Conservation (phyloP, 2,329 filamentous ascomycete genomes). For the Seiridium unicorne region DNA sequence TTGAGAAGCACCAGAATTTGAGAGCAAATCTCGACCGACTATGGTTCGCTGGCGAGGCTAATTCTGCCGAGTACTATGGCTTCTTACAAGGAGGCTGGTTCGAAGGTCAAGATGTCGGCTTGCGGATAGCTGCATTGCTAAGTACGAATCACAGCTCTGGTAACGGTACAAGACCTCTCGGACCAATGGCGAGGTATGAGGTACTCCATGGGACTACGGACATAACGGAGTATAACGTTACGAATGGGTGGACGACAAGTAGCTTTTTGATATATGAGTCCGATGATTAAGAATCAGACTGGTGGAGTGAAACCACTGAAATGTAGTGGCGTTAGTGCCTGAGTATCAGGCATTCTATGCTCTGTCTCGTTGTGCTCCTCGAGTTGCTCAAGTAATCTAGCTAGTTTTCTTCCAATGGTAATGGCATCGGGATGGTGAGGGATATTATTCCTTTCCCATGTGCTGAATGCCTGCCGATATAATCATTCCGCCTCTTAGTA, state of each 20-base stretch:
- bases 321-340: no score
- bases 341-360: no score
- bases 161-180: constrained; percentile 10
- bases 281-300: neutral
- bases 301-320: no score
- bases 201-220: constrained; percentile 34
- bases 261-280: constrained; percentile 4
- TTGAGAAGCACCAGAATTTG: constrained; percentile 67
- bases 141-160: neutral
- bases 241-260: constrained; percentile 3
- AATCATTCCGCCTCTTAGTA: no score
- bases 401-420: no score
- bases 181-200: constrained; percentile 26
- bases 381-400: no score
- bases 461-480: no score
- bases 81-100: constrained; percentile 64
- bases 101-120: constrained; percentile 51
- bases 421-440: no score
- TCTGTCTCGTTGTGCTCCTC: no score
- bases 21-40: constrained; percentile 61
- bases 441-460: no score
- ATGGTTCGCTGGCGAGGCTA: constrained; percentile 66
- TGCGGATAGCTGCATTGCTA: constrained; percentile 36
- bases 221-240: constrained; percentile 26
- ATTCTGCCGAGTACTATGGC: constrained; percentile 61